Evolutionary conservation across 306 rosid species (phyloP).

Genomic region (Quercus rubra): DNA sequence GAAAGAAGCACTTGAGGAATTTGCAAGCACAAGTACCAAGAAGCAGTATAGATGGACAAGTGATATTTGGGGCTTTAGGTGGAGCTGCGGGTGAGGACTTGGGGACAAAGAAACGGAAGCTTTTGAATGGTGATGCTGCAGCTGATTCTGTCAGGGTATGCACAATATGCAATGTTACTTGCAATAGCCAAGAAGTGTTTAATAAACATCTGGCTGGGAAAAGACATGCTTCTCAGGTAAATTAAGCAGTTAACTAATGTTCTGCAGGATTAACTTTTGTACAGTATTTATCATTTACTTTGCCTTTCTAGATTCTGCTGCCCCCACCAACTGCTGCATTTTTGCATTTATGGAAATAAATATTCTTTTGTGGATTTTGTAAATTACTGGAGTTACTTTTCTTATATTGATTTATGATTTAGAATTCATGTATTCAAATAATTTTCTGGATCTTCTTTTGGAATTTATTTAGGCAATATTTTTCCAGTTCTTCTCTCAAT

Average conservation of each 20-base stretch:
- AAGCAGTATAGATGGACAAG: constrained; percentile 25
- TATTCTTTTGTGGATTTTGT: neutral
- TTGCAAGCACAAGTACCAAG: constrained; percentile 22
- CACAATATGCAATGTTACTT: constrained; percentile 46
- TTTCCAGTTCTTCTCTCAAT: neutral
- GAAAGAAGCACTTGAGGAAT: constrained; percentile 49
- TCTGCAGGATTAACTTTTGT: neutral
- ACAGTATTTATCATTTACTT: neutral
- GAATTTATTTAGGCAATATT: neutral
- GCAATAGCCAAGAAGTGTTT: constrained; percentile 55
- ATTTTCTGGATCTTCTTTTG: neutral
- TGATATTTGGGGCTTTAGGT: constrained; percentile 18
- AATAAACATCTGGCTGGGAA: constrained; percentile 54
- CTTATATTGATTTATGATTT: neutral
- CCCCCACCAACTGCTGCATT: neutral
- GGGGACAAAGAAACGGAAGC: constrained; percentile 43
- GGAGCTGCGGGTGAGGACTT: constrained; percentile 22
- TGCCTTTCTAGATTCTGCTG: constrained; percentile 2
- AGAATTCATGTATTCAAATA: neutral
- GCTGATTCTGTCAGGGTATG: constrained; percentile 46
- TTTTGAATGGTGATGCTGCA: constrained; percentile 27
- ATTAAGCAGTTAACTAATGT: constrained; percentile 11
- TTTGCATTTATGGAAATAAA: neutral
- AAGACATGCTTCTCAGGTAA: constrained; percentile 67
- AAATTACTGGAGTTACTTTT: neutral